These are phyloP conservation scores for Leccinum sublutescens DNA, from an alignment of 768 basidiomycete species.

Conservation along the genomic window DNA sequence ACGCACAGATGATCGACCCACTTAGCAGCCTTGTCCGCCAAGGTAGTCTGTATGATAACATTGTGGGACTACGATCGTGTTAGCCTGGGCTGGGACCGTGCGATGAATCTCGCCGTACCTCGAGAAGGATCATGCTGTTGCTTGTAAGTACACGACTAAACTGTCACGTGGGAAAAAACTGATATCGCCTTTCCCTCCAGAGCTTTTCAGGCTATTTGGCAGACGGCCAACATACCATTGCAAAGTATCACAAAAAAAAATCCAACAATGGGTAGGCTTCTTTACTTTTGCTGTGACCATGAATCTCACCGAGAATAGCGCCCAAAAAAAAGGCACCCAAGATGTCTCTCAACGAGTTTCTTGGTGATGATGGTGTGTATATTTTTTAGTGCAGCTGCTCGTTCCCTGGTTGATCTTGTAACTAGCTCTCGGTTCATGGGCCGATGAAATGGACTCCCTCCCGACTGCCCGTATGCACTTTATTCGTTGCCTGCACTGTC, in stretches of 20 bases:
- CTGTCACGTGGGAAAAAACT: constrained; percentile 28
- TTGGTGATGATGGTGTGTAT: constrained; percentile 76
- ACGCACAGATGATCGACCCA: constrained; percentile 35
- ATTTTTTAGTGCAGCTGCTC: constrained; percentile 14
- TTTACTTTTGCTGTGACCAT: background rate
- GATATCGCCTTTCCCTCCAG: constrained; percentile 24
- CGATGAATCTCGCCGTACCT: constrained; percentile 44
- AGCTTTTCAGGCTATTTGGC: constrained; percentile 15
- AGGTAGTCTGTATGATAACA: constrained; percentile 87
- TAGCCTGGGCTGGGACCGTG: constrained; percentile 1
- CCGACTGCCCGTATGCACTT: constrained; percentile 85
- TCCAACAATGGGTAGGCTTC: constrained; percentile 28
- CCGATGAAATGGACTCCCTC: constrained; percentile 94
- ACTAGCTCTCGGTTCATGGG: constrained; percentile 90
- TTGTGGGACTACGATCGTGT: constrained; percentile 68
- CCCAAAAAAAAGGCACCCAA: constrained; percentile 92
- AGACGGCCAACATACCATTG: background rate
- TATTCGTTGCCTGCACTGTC: constrained; percentile 6
- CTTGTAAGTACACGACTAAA: constrained; percentile 4
- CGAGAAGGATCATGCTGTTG: constrained; percentile 74
- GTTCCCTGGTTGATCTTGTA: constrained; percentile 14
- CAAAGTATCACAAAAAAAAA: constrained; percentile 16
- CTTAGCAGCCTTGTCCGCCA: constrained; percentile 86
- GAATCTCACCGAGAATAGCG: constrained; percentile 43
- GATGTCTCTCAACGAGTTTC: constrained; percentile 90